Percentiles rank a stretch among this genome's conserved stretches.
These are phyloP conservation scores for Ogataea pignaliae DNA, from an alignment of 805 yeast genomes.

Conservation along the genomic window DNA sequence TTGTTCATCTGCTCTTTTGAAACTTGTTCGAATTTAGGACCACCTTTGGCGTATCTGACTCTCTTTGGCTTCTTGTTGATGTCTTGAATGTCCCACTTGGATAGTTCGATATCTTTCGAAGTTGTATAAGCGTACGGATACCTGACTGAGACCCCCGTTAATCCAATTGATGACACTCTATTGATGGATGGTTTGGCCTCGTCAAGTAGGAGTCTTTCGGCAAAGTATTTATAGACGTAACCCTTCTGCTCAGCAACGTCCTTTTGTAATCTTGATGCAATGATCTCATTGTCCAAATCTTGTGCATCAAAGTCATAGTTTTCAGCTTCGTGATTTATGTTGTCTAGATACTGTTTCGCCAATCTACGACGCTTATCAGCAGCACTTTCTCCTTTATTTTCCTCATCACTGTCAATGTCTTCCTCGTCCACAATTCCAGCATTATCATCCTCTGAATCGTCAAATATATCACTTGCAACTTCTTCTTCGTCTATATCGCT, in stretches of 20 bases:
- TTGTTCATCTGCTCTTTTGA: conserved; percentile 49
- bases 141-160: conserved; percentile 52
- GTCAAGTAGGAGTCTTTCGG: conserved; percentile 41
- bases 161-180: conserved; percentile 56
- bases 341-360: conserved; percentile 87
- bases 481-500: conserved; percentile 35
- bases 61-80: conserved; percentile 57
- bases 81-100: conserved; percentile 71
- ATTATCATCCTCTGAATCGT: conserved; percentile 18
- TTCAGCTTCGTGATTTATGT: conserved; percentile 56
- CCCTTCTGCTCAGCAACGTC: conserved; percentile 93
- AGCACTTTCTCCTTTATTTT: conserved; percentile 68
- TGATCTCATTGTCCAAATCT: conserved; percentile 83
- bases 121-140: conserved; percentile 70
- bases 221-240: conserved; percentile 65
- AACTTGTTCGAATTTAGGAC: conserved; percentile 40
- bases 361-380: conserved; percentile 92
- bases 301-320: conserved; percentile 74
- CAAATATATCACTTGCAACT: conserved; percentile 28
- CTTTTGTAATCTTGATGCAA: conserved; percentile 71
- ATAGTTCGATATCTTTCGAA: conserved; percentile 74
- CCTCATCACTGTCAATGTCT: conserved; percentile 64
- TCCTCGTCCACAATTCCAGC: conserved; percentile 34
- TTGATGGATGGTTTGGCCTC: conserved; percentile 41
- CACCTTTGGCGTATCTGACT: conserved; percentile 63